These are phyloP conservation scores for Ophiostoma himal-ulmi DNA, from an alignment of 2,329 filamentous ascomycete genomes.

Conservation along the genomic window DNA sequence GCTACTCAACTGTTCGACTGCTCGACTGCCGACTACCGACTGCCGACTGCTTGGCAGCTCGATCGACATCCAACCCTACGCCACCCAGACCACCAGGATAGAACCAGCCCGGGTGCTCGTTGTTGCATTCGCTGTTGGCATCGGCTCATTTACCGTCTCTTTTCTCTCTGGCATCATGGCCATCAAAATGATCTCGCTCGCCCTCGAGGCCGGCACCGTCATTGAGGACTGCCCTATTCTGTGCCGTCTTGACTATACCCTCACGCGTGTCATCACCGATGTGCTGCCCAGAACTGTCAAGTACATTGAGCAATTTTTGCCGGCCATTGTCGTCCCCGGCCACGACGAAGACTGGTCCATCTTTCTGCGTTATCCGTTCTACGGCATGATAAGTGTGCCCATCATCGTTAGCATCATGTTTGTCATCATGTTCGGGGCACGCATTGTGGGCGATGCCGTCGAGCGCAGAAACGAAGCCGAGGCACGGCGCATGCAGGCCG, in stretches of 20 bases:
- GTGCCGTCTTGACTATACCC: conserved; percentile 1
- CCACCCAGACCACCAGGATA: background rate
- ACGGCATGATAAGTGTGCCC: conserved; percentile 18
- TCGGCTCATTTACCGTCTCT: conserved; percentile 13
- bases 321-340: conserved; percentile 12
- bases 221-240: background rate
- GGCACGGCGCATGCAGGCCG: conserved; percentile 4
- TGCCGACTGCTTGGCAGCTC: too few species aligned
- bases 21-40: too few species aligned
- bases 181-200: background rate
- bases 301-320: conserved; percentile 9
- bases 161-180: conserved; percentile 13
- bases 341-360: conserved; percentile 1
- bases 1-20: too few species aligned
- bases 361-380: conserved; percentile 15
- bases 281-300: background rate
- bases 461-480: conserved; percentile 9
- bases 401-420: conserved; percentile 7
- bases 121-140: conserved; percentile 1
- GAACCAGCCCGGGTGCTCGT: conserved; percentile 1
- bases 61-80: too few species aligned
- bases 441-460: conserved; percentile 3
- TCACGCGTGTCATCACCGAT: background rate
- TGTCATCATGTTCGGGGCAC: conserved; percentile 3
- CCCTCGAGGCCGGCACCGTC: background rate